Evolutionary conservation across 2,329 filamentous ascomycete genomes (phyloP).

Genomic region (Claviceps humidiphila): DNA sequence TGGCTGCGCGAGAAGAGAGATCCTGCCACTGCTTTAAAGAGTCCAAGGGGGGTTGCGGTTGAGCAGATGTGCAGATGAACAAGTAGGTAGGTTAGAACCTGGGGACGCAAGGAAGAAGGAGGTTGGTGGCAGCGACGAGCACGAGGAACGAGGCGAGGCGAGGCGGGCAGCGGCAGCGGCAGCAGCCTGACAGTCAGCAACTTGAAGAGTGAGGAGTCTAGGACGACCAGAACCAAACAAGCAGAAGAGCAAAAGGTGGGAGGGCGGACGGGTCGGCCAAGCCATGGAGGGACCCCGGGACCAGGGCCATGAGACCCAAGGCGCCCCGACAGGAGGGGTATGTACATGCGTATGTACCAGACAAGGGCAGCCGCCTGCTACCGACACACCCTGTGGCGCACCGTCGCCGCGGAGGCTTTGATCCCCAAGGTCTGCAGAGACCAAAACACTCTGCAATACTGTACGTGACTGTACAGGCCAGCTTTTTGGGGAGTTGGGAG

Average conservation of each 20-base stretch:
- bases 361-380: not conserved
- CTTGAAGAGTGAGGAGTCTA: too few species aligned
- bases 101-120: conserved; percentile 3
- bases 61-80: not conserved
- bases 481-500: too few species aligned
- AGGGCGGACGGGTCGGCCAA: conserved; percentile 4
- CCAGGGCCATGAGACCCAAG: conserved; percentile 3
- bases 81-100: not conserved
- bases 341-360: not conserved
- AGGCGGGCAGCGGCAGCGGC: not conserved
- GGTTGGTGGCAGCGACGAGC: conserved; percentile 4
- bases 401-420: too few species aligned
- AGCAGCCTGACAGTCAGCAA: not conserved
- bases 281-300: conserved; percentile 4
- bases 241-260: not conserved
- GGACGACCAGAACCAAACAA: not conserved
- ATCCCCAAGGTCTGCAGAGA: too few species aligned
- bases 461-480: too few species aligned
- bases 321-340: conserved; percentile 1
- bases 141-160: not conserved
- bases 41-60: conserved; percentile 1
- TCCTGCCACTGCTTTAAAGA: not conserved
- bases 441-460: too few species aligned
- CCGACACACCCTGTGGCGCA: not conserved
- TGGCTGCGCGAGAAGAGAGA: not conserved